Evolutionary conservation across 2,329 filamentous ascomycete genomes (phyloP).

Genomic region (Eutypella sp.): DNA sequence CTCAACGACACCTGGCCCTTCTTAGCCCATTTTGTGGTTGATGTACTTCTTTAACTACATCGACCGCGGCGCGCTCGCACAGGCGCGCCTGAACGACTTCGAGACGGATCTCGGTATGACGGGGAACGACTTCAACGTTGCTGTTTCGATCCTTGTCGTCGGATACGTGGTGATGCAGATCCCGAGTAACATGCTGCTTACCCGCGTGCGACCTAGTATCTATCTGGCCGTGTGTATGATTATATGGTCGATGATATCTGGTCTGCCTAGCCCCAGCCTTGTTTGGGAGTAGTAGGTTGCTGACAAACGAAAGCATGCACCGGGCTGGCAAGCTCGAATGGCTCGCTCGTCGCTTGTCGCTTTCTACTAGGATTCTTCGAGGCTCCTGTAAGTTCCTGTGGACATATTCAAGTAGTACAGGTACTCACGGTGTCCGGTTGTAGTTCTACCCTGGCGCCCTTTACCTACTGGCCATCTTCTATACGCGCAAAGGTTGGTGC

Average conservation of each 20-base stretch:
- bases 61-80: slow-evolving; percentile 43
- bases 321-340: slow-evolving; percentile 30
- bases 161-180: slow-evolving; percentile 38
- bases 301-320: slow-evolving; percentile 23
- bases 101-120: slow-evolving; percentile 39
- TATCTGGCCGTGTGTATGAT: slow-evolving; percentile 39
- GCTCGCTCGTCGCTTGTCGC: slow-evolving; percentile 29
- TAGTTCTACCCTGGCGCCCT: slow-evolving; percentile 36
- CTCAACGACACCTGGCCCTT: background rate
- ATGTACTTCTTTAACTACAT: slow-evolving; percentile 44
- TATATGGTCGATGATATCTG: slow-evolving; percentile 35
- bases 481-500: slow-evolving; percentile 34
- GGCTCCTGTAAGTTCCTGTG: slow-evolving; percentile 25
- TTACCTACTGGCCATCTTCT: slow-evolving; percentile 43
- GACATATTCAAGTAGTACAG: no score
- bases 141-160: slow-evolving; percentile 34
- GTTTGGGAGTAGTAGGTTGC: no score
- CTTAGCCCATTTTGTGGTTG: slow-evolving; percentile 31
- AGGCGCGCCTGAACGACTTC: slow-evolving; percentile 35
- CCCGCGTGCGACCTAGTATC: slow-evolving; percentile 34
- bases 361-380: slow-evolving; percentile 37
- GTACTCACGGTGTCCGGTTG: background rate
- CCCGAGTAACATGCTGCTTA: slow-evolving; percentile 39
- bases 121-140: slow-evolving; percentile 31
- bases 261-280: slow-evolving; percentile 7